Base-by-base conservation (phyloP, 306 rosid species). In the Lathyrus oleraceus region DNA sequence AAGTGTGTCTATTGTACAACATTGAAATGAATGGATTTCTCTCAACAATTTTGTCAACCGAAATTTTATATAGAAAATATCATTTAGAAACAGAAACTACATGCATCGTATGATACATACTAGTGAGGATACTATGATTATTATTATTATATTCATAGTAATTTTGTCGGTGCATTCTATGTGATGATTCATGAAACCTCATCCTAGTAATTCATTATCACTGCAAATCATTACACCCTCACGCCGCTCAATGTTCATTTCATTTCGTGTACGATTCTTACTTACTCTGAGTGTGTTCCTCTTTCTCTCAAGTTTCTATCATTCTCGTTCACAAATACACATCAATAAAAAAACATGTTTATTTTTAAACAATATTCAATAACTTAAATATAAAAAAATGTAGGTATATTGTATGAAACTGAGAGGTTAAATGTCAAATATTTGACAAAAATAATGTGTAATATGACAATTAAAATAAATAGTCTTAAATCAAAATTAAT, bases 181-280 rank as follows among this genome's bases (percentile, higher is more conserved):
- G 61, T 56, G 7, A 27, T 79, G 74, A 79, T 84, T 81, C 79
- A 30, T 61, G 27, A 44, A 43, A 14, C 77, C 52, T 54, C 75
- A 6, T 7, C 40, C 82, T 44, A 35, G 2, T 6, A 35, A 32
- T 1, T 72, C 40, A 78, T 84, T 6, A 79, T 86, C 75, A 80
- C 63, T 72, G 81, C 85, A 82, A 72, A 82, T 84, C 78, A 84
- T 84, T 76, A 78, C 39, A 66, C 60, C 44, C 69, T 71, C 44
- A 47, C 36, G 10, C 17, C 30, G 66, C 63, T 51, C 53, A 51
- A 57, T 81, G 30, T 62, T 71, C 68, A 49, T 9, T 72, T 66
- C 44, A 61, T 40, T 70, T 71, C 12, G 12, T 48, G 21, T 48
- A 6, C 23, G 21, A 7, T 48, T 16, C 15, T 43, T n/a, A 43